Conservation (phyloP, 208 protist genomes). For the Porcisia deanei region DNA sequence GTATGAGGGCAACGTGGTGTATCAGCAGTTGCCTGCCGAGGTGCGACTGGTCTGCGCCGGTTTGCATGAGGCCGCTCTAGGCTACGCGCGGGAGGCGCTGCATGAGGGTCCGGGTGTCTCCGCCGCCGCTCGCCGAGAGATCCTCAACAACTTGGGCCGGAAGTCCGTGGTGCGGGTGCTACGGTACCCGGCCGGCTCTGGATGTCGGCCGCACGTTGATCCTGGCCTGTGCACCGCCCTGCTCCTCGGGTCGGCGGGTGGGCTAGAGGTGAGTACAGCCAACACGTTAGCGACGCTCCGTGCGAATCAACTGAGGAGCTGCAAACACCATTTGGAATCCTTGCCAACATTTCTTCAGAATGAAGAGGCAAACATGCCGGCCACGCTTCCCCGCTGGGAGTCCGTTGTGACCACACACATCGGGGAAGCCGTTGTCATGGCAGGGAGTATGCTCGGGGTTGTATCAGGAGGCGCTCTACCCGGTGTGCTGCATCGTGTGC, state of each 20-base stretch:
- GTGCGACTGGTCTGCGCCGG: conserved; percentile 35
- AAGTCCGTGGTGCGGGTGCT: conserved; percentile 71
- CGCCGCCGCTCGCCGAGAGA: conserved; percentile 17
- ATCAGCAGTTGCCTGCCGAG: conserved; percentile 31
- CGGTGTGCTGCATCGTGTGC: conserved; percentile 67
- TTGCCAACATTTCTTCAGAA: background rate
- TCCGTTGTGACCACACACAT: conserved; percentile 10
- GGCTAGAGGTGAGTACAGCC: conserved; percentile 51
- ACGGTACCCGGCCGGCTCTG: conserved; percentile 51
- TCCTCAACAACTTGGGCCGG: conserved; percentile 31
- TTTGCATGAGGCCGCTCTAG: conserved; percentile 35
- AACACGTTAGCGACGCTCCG: conserved; percentile 9
- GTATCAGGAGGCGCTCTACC: conserved; percentile 37
- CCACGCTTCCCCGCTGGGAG: conserved; percentile 28
- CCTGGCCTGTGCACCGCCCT: conserved; percentile 77
- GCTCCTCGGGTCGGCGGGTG: conserved; percentile 47
- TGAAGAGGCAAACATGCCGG: conserved; percentile 7
- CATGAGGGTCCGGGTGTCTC: conserved; percentile 14
- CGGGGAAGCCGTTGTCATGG: conserved; percentile 39
- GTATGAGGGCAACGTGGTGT: conserved; percentile 10
- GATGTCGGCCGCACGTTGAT: conserved; percentile 75
- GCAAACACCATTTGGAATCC: background rate
- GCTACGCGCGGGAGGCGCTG: conserved; percentile 32
- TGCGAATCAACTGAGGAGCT: conserved; percentile 8
- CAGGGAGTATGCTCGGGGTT: conserved; percentile 44